Base-by-base conservation (phyloP, 306 rosid species). In the Corylus americana region DNA sequence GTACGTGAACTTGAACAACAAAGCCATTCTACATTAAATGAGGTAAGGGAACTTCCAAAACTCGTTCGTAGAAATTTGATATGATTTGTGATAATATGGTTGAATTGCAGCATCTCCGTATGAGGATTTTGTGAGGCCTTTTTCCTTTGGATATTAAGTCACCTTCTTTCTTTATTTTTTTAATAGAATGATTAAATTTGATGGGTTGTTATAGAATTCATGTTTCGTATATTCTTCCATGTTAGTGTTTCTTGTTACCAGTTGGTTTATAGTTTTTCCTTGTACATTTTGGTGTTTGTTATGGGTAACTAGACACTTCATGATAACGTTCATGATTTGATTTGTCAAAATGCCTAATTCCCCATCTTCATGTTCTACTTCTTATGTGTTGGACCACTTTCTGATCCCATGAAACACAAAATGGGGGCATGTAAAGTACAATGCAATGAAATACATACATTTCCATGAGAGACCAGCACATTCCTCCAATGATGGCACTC, bases 1-100 rank as follows among this genome's bases (percentile, higher is more conserved):
- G 64, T 86, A 72, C 86, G 68, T 47, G 77, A 86, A 74, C 58
- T 77, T 69, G 86, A 86, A 75, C 86, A 44, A 57, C 55, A 13
- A 50, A 79, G 67, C 48, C 45, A 72, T 20, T 82, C 79, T 42
- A 45, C 62, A 8, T 72, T 67, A 64, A 55, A 81, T 29, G 80
- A 86, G 88, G 88, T 85, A 82, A 10, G 68, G 59, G 35, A 17
- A 49, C 14, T 49, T 57, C 62, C 44, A 9, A 44, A 55, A 55
- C 63, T 74, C 17, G 4, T 7, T 53, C 8, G 18, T 42, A 18
- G 51, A 68, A 20, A 68, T 68, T 39, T 42, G 29, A 68, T 42
- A 63, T 13, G 37, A 10, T 59, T 12, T 4, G 37, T 59, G 31
- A 63, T 14, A 12, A 25, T 61, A 4, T 63, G 45, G 20, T 63